phyloP scores from a whole-genome alignment of 2,329 filamentous ascomycete genomes.

The Fusarium equiseti region DNA sequence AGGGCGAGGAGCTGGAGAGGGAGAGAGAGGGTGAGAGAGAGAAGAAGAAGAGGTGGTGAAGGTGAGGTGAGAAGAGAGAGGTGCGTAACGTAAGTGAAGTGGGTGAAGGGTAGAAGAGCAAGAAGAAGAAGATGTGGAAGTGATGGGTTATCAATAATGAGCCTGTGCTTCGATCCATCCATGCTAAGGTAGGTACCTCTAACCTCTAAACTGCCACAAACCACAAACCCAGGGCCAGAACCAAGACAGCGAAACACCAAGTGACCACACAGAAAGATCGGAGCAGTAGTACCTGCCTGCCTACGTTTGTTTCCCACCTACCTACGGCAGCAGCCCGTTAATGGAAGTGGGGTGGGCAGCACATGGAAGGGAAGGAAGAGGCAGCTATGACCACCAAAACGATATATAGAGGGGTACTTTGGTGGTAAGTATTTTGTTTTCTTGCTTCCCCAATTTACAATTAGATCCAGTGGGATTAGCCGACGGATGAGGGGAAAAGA shows the following conservation, averaged over 20 bases:
- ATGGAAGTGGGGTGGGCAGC: constrained; percentile 18
- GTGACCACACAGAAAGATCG: constrained; percentile 23
- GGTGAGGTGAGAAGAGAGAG: constrained; percentile 48
- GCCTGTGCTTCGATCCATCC: background rate
- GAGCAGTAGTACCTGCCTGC: constrained; percentile 28
- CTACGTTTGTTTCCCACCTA: constrained; percentile 22
- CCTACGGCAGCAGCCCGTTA: constrained; percentile 16
- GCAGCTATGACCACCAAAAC: constrained; percentile 10
- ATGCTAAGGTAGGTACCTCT: constrained; percentile 4
- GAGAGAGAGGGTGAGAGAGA: constrained; percentile 37
- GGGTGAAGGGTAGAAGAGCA: constrained; percentile 39
- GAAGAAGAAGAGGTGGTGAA: constrained; percentile 45
- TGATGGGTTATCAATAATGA: constrained; percentile 25
- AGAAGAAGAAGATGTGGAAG: constrained; percentile 36
- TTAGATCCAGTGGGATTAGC: background rate
- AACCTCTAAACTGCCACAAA: constrained; percentile 4
- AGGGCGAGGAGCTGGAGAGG: constrained; percentile 36
- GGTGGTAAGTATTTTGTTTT: constrained; percentile 5
- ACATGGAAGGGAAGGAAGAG: constrained; percentile 38
- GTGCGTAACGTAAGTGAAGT: constrained; percentile 47
- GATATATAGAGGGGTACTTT: constrained; percentile 8
- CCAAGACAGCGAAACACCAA: constrained; percentile 25
- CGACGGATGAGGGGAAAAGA: constrained; percentile 10
- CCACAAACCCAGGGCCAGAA: constrained; percentile 25
- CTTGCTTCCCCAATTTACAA: constrained; percentile 11